Evolutionary conservation across 2,329 filamentous ascomycete species (phyloP), one percentile per base, ranked within the genome.

Genomic region (Arthroderma sp.): DNA sequence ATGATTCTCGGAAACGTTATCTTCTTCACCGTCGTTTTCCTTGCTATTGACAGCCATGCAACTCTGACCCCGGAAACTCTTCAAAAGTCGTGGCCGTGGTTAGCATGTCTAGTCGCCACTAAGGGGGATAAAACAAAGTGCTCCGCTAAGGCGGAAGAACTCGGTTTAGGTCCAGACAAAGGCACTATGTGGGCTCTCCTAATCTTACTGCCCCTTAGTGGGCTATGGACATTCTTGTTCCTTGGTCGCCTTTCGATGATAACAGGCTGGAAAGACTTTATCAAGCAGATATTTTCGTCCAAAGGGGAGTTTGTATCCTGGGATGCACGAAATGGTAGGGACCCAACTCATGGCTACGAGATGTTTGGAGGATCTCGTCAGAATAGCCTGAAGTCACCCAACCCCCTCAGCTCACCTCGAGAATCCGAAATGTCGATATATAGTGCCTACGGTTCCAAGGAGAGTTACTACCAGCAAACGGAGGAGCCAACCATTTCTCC

Each of bases 1-100:
- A 82, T 95, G 59, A 94, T 96, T 53, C 76, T 95, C 47, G 76
- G 78, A 48, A 88, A 96, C 60, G 86, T 96, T 50, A 80, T 95
- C 56, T 94, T 94, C 72, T 95, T 96, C 64, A 81, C 88, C 1
- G 72, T 94, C 38, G 75, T 94, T 44, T 96, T 96, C 59, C 81
- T 96, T 40, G 85, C 85, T 59, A 76, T 94, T 57, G 84, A 94
- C 63, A 81, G 81, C 54, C 75, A 83, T 22, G 74, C 84, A 8
- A 66, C 76, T 6, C 55, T 66, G 43, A 73, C 75, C 3, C 64
- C 74, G 15, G 71, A 74, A 34, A 71, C 78, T 32, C 57, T 81
- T 43, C 49, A 62, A 5, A 72, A 76, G 28, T 76, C 81, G 2
- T 49, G 64, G 32, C 70, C 73, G 3, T 96, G 85, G 84, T 61